Evolutionary conservation across 176 grass and related monocot species (phyloP), one percentile per base, ranked within the genome.

Genomic region (Oryza glaberrima): DNA sequence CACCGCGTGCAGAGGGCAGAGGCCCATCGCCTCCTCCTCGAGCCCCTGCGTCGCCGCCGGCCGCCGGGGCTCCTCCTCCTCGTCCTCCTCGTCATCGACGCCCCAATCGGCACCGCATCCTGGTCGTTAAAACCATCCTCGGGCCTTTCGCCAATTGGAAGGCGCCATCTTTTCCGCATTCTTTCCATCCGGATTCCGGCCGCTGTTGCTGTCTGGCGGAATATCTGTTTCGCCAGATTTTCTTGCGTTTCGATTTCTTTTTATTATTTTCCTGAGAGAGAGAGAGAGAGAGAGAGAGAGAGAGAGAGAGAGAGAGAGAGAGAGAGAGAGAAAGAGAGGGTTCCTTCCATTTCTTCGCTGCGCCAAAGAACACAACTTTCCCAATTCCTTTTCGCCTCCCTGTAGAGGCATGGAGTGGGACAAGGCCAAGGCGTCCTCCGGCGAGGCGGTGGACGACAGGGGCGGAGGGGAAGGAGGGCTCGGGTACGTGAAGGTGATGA

Each of bases 401-500:
- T 60, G 72, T 41, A 25, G 65, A 65, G 49, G 34, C 23, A 90
- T 90, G 89, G 81, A 90, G 70, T 90, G 89, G 89, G 84, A 84
- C 64, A 80, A 73, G 75, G 76, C 61, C 80, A 69, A 54, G 60
- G 47, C 71, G n/a, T 38, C 64, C 3, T 44, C 70, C 19, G 78
- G 40, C 0, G 88, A 61, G 11, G 47, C 75, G 81, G 82, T 45
- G 43, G 84, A 81, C 58, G 80, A 81, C 35, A 84, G 76, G 54
- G 54, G 61, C 25, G 84, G 78, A 14, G 83, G 73, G 20, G 88
- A 88, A 10, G 90, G 58, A 10, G 90, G 58, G 78, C 90, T 88
- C 15, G 75, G 90, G 70, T 95, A 88, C 80, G 89, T 94, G 80
- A 94, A 92, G 87, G 96, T 98, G 51, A 97, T 97, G 94, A 97